These are phyloP conservation scores for Syzygium aqueum DNA, from an alignment of 345 rosid genomes.

Conservation along the genomic window DNA sequence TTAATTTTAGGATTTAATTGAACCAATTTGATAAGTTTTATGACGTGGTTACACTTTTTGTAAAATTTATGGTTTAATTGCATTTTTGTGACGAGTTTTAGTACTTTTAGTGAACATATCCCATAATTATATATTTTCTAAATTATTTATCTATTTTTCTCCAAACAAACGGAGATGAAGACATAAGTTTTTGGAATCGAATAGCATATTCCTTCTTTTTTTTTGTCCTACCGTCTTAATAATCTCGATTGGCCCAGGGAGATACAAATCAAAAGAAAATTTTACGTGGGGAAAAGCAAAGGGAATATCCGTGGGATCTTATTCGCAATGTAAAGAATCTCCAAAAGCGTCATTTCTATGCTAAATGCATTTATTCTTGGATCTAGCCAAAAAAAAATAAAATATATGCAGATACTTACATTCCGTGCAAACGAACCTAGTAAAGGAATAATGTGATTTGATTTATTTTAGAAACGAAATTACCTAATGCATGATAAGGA, in stretches of 20 bases:
- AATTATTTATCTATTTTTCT: neutral
- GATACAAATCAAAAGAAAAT: neutral
- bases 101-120: too few species aligned
- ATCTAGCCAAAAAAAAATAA: neutral
- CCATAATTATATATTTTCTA: too few species aligned
- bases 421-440: neutral
- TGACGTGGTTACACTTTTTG: too few species aligned
- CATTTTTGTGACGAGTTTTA: too few species aligned
- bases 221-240: rapidly evolving
- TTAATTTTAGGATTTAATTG: too few species aligned
- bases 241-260: neutral
- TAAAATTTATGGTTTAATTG: too few species aligned
- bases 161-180: rapidly evolving
- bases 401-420: too few species aligned
- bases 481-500: neutral
- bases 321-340: neutral
- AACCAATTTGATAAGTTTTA: too few species aligned
- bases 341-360: neutral
- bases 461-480: neutral
- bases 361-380: neutral
- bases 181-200: neutral
- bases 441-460: neutral
- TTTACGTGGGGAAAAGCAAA: neutral
- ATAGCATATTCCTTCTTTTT: neutral
- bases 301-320: neutral